These are phyloP conservation scores for Populus deltoides DNA, from an alignment of 345 rosid species.

Conservation along the genomic window DNA sequence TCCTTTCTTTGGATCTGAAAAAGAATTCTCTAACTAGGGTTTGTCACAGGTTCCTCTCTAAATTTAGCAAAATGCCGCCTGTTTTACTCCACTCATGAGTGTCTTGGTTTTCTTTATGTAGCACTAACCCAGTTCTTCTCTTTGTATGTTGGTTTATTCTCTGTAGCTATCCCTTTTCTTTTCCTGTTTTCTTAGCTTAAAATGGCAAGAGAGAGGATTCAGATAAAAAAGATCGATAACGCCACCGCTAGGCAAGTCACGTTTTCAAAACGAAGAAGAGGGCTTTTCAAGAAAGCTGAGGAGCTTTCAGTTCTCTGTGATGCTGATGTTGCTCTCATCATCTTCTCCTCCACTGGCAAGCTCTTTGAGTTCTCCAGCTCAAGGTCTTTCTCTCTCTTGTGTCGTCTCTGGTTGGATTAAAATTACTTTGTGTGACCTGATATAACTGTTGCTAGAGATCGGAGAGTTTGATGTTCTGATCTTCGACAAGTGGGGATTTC, in stretches of 20 bases:
- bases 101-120: not conserved
- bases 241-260: constrained; percentile 24
- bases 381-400: constrained; percentile 2
- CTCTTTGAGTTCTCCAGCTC: constrained; percentile 23
- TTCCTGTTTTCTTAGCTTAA: not conserved
- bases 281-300: constrained; percentile 24
- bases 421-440: not conserved
- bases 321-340: constrained; percentile 25
- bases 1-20: constrained; percentile 11
- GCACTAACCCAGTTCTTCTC: not conserved
- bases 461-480: not conserved
- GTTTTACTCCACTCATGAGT: constrained; percentile 3
- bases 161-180: not conserved
- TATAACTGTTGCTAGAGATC: too few species aligned
- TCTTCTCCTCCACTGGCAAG: constrained; percentile 22
- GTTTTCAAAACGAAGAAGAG: constrained; percentile 25
- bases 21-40: constrained; percentile 14
- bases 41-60: constrained; percentile 11
- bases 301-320: constrained; percentile 29
- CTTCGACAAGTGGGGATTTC: not conserved
- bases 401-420: not conserved
- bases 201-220: constrained; percentile 30
- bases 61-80: constrained; percentile 21
- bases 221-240: constrained; percentile 30
- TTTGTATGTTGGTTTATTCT: constrained; percentile 10